phyloP scores from a whole-genome alignment of 805 yeast genomes.

The Teunomyces atbi region DNA sequence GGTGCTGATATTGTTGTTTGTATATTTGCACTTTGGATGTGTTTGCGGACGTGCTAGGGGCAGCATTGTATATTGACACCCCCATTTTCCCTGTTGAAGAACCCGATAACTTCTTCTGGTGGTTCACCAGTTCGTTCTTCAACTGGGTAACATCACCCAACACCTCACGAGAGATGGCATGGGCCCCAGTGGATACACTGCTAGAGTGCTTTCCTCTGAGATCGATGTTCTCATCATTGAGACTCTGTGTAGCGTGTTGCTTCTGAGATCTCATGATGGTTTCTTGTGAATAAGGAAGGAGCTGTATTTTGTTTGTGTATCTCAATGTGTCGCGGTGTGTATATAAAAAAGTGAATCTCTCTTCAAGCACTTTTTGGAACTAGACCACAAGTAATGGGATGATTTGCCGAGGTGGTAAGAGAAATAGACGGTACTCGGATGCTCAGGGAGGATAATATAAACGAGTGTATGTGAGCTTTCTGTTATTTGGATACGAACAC shows the following conservation, averaged over 20 bases:
- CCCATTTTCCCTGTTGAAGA: background rate
- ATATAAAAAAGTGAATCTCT: background rate
- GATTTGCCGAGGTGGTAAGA: background rate
- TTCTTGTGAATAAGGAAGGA: background rate
- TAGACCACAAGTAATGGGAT: background rate
- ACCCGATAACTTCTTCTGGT: slow-evolving; percentile 3
- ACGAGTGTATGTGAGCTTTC: background rate
- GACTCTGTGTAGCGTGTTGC: slow-evolving; percentile 5
- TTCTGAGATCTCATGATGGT: slow-evolving; percentile 8
- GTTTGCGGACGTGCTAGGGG: slow-evolving; percentile 5
- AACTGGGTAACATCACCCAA: slow-evolving; percentile 29
- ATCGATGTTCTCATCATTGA: slow-evolving; percentile 5
- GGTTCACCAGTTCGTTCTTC: slow-evolving; percentile 14
- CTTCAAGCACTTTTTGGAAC: background rate
- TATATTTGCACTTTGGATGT: slow-evolving; percentile 16
- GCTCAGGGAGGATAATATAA: background rate
- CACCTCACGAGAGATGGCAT: slow-evolving; percentile 22
- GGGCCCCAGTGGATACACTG: background rate
- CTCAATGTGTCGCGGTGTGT: background rate
- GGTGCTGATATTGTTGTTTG: slow-evolving; percentile 15
- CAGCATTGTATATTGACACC: background rate
- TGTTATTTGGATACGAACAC: no score
- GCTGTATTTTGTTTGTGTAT: slow-evolving; percentile 1
- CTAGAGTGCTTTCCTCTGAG: slow-evolving; percentile 1
- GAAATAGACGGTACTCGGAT: background rate